Percentiles rank a stretch among this genome's conserved stretches.
Conservation (phyloP, 2,329 filamentous ascomycete genomes). For the Helicocarpus griseus region DNA sequence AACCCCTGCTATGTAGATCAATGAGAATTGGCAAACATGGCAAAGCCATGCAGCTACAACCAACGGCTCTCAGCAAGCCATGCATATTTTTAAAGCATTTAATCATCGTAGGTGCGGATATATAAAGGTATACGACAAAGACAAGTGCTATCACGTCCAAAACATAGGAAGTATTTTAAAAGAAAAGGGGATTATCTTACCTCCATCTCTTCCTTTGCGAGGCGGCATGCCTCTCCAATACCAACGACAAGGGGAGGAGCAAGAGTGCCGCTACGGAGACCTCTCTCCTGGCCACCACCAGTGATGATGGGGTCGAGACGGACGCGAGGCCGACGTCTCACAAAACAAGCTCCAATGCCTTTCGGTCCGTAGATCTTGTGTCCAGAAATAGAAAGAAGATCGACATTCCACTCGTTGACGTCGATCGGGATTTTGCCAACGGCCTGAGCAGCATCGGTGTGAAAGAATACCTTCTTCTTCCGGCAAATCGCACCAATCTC, state of each 20-base stretch:
- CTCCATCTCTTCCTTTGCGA: conserved; percentile 80
- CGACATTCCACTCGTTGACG: conserved; percentile 96
- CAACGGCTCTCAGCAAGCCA: conserved; percentile 77
- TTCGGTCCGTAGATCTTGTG: conserved; percentile 99
- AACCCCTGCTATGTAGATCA: conserved; percentile 58
- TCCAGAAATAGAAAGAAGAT: conserved; percentile 96
- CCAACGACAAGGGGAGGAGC: conserved; percentile 82
- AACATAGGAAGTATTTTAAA: conserved; percentile 11
- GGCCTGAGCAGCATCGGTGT: conserved; percentile 91
- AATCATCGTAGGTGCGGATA: conserved; percentile 51
- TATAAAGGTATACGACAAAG: conserved; percentile 7
- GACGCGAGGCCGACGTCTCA: conserved; percentile 83
- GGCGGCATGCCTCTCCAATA: conserved; percentile 89
- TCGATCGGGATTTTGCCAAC: conserved; percentile 97
- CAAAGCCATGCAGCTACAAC: conserved; percentile 30
- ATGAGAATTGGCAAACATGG: conserved; percentile 35
- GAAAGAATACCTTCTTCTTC: conserved; percentile 91
- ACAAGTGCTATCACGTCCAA: neutral
- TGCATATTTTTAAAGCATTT: conserved; percentile 74
- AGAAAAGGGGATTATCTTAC: conserved; percentile 47
- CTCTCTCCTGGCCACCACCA: conserved; percentile 91
- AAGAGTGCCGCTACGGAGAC: conserved; percentile 85
- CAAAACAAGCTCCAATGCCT: conserved; percentile 92
- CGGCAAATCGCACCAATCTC: conserved; percentile 90
- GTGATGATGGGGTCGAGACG: conserved; percentile 93